These are phyloP conservation scores for Petunia secreta DNA, from an alignment of 257 asterid species.

Conservation along the genomic window DNA sequence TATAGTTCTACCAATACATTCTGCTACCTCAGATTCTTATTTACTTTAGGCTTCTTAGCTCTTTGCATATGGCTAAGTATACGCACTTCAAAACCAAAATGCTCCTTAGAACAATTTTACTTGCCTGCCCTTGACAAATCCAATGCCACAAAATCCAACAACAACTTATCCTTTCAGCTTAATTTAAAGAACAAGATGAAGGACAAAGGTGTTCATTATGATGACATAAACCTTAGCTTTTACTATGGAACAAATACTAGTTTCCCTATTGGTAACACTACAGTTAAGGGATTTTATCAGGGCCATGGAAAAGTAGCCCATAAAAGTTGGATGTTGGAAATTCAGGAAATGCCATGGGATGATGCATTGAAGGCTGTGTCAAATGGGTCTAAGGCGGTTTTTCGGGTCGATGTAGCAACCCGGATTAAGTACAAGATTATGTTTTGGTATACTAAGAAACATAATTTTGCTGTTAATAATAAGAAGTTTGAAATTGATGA, in stretches of 20 bases:
- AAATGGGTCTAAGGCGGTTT: conserved; percentile 46
- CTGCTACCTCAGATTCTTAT: too few relatives aligned
- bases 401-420: conserved; percentile 59
- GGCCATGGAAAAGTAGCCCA: conserved; percentile 60
- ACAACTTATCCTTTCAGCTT: conserved; percentile 53
- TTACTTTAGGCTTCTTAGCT: too few relatives aligned
- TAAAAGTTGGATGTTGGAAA: conserved; percentile 34
- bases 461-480: conserved; percentile 40
- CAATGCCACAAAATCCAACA: conserved; percentile 39
- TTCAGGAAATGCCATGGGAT: conserved; percentile 56
- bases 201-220: conserved; percentile 68
- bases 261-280: conserved; percentile 45
- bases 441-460: conserved; percentile 52
- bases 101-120: conserved; percentile 54
- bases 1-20: too few relatives aligned
- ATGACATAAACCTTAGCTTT: conserved; percentile 45
- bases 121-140: conserved; percentile 58
- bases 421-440: conserved; percentile 64
- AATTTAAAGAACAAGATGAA: conserved; percentile 61
- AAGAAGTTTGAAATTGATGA: conserved; percentile 53
- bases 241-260: conserved; percentile 35
- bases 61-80: conserved; percentile 66
- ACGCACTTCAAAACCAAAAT: conserved; percentile 59
- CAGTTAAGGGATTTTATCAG: conserved; percentile 59
- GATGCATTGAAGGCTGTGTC: conserved; percentile 43